Evolutionary conservation across 805 yeast species (phyloP), one percentile per base, ranked within the genome.

Genomic region (Ogataea haglerorum): DNA sequence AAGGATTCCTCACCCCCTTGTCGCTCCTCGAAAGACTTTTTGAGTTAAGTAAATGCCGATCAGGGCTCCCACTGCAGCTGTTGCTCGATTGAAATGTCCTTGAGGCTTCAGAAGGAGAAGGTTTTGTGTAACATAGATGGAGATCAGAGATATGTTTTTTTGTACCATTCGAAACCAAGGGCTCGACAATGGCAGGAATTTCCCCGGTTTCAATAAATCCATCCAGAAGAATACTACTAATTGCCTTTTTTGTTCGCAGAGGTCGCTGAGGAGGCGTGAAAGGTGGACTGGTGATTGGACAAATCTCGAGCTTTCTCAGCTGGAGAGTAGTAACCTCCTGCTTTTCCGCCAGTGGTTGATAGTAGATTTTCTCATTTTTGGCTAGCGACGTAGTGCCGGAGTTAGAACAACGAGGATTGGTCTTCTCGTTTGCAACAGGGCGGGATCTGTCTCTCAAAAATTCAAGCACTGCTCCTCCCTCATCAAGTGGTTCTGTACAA

Each of bases 201-300:
- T 47, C 49, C 5, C 48, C 50, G 10, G 46, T 49, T 5, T 51
- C 41, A 1, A 59, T 57, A 32, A 59, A 59, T 28, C 59, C 62
- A 41, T 59, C 64, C 26, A 60, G 31, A 2, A 51, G 41, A 9
- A 42, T 37, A 9, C 58, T 46, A 42, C 61, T 56, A 25, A 51
- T 44, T 10, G 58, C 49, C 26, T 54, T 51, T 24, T 40, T 51
- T 35, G 54, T 57, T 30, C 49, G 10, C 12, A 21, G n/a, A 2
- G 18, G 38, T 5, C 38, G 26, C 24, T 34, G 30, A 4, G 17
- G 25, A 4, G 25, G 25, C 5, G 25, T 10, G 7, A 19, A 19
- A 3, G 31, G n/a, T 12, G 28, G 4, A 23, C 3, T 3, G 15
- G 19, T 12, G 8, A 21, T 5, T 15, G 19, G 29, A 17, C 13